Base-by-base conservation (phyloP, 176 grass and related monocot genomes). In the Rhynchospora pubera region DNA sequence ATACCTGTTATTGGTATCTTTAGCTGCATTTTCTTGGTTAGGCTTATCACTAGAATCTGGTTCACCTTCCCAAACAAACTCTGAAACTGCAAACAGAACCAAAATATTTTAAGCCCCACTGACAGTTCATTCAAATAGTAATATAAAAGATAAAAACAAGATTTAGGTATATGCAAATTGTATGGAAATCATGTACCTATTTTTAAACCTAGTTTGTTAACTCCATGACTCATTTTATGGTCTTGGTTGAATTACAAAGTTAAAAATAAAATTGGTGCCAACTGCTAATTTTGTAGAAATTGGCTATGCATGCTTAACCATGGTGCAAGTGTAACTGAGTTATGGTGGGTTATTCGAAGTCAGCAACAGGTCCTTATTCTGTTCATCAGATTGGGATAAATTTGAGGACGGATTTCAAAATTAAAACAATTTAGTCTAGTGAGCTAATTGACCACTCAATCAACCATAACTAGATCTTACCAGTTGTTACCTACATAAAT, bases 41-140 rank as follows among this genome's bases (percentile, higher is more conserved):
- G 75, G n/a, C 48, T 91, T 93, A 65, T 91, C 83, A 82, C 77
- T 77, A 62, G 71, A 55, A 81, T 89, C 24, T 61, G 53, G 57
- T 93, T 95, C 92, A 32, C 87, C 91, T 83, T 99, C 97, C 97
- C 97, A 99, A 65, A 93, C 65, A 83, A 99, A 86, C 84, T 99
- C 97, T 21, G 93, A 95, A 73, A 99, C 97, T 96, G 89, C 79
- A 95, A 39, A 90, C 42, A 28, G 23, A 83, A 55, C 72, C 13
- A 14, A 24, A 39, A 18, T 61, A 30, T 28, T 28, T 19, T 77
- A 77, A 77, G 24, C 23, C 22, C 30, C 55, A 50, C 14, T 56
- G 50, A 77, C 23, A 77, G 10, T 32, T 32, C 9, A 55, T 2
- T 32, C 24, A 1, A 16, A 16, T 53, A 32, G 71, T 16, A 77